Evolutionary conservation across 2,329 filamentous ascomycete genomes (phyloP).

Genomic region (Seiridium unicorne): DNA sequence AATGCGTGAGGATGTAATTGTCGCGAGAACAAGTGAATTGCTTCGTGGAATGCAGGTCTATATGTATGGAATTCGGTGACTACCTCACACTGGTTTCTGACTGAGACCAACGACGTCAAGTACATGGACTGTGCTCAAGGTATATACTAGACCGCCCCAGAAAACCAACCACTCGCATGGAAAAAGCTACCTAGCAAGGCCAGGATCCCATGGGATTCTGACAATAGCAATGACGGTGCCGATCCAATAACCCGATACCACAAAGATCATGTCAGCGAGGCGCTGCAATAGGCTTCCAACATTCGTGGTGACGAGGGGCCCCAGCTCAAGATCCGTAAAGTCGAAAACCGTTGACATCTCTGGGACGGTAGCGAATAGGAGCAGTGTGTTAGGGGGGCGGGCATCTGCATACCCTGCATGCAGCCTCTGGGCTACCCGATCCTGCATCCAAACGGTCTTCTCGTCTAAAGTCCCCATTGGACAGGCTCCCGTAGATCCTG

Average conservation of each 20-base stretch:
- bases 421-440: background rate
- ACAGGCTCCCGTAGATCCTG: background rate
- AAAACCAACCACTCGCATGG: background rate
- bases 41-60: background rate
- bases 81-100: background rate
- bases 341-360: background rate
- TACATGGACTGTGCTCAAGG: background rate
- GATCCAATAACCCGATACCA: too few relatives aligned
- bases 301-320: too few relatives aligned
- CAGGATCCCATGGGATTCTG: background rate
- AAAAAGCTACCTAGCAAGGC: background rate
- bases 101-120: background rate
- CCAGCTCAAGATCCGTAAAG: background rate
- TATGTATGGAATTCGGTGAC: background rate
- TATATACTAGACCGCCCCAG: background rate
- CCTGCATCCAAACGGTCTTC: background rate
- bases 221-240: background rate
- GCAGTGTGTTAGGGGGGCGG: background rate
- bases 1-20: background rate
- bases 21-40: background rate
- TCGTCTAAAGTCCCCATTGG: background rate
- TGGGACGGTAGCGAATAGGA: background rate
- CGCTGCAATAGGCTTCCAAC: too few relatives aligned
- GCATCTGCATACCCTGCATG: slow-evolving; percentile 1
- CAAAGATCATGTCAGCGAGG: too few relatives aligned